Base-by-base conservation (phyloP, 805 yeast species). In the Candida mattraensis region DNA sequence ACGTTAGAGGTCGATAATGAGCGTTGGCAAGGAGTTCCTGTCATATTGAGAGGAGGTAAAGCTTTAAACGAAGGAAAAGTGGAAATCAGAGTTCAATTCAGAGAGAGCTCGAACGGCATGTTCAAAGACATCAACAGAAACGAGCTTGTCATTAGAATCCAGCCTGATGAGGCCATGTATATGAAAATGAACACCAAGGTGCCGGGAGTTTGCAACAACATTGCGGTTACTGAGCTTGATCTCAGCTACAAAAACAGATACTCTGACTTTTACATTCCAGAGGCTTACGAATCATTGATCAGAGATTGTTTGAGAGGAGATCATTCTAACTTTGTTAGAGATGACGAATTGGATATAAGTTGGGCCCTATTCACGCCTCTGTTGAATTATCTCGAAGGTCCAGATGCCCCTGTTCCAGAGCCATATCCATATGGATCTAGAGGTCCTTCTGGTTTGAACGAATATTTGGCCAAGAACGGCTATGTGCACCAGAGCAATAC, bases 21-120 rank as follows among this genome's bases (percentile, higher is more conserved):
- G 66, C 80, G 97, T 59, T 93, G 99, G 99, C 93, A 85, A 45
- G 98, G 98, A 55, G 98, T 93, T 28, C 99, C 99, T 37, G 78
- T 93, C 57, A 82, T 93, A 35, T 71, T 93, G 71, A 78, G 96
- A 67, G 99, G 98, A 11, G 99, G 99, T 56, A 93, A 93, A 68
- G 96, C 98, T n/a, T 70, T 93, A 42, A 87, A 91, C 61, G 89
- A 83, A 56, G 84, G 91, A 41, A 88, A 88, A 72, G 99, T 93
- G 32, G 99, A 93, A 69, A 83, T 93, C 46, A 78, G 98, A 63
- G 69, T 93, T 44, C 98, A 93, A 70, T 91, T 84, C 69, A 87
- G 82, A 66, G 83, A 83, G 28, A 94, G 84, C 31, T 83, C 89
- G 13, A 72, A 76, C 46, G 96, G 95, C 24, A 80, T 87, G 54